Percentiles rank a stretch among this genome's conserved stretches.
Evolutionary conservation across 805 yeast genomes (phyloP).

Genomic region (Isabelozyma rhagii): DNA sequence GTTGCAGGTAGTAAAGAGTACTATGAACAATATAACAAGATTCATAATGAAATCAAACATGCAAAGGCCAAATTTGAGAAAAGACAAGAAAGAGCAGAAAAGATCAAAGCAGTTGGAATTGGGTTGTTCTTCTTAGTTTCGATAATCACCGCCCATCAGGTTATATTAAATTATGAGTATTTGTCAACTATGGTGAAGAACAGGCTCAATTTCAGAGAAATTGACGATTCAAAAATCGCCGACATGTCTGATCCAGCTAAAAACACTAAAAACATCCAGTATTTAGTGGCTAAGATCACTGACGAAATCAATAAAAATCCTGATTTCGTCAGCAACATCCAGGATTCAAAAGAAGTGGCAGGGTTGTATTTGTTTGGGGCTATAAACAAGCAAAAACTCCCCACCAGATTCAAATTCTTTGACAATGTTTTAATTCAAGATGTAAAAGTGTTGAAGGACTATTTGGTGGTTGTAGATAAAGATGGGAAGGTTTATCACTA

Average conservation of each 20-base stretch:
- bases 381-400: conserved; percentile 40
- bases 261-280: conserved; percentile 23
- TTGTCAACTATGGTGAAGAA: conserved; percentile 32
- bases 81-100: conserved; percentile 39
- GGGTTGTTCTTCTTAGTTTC: conserved; percentile 42
- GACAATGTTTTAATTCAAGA: conserved; percentile 58
- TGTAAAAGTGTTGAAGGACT: conserved; percentile 47
- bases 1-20: conserved; percentile 34
- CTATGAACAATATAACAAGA: conserved; percentile 24
- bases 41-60: conserved; percentile 23
- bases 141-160: conserved; percentile 38
- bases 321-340: conserved; percentile 13
- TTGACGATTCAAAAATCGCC: conserved; percentile 36
- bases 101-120: conserved; percentile 40
- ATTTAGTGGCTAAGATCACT: conserved; percentile 22
- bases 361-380: conserved; percentile 39
- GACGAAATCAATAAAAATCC: conserved; percentile 17
- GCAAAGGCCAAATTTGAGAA: conserved; percentile 23
- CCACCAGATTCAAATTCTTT: conserved; percentile 61
- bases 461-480: conserved; percentile 57
- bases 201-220: conserved; percentile 26
- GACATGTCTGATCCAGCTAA: conserved; percentile 28
- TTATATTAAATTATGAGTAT: conserved; percentile 40
- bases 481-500: conserved; percentile 76
- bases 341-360: conserved; percentile 19